These are phyloP conservation scores for Pseudonitzschia pungens DNA, from an alignment of 108 stramenopile species.

Conservation along the genomic window DNA sequence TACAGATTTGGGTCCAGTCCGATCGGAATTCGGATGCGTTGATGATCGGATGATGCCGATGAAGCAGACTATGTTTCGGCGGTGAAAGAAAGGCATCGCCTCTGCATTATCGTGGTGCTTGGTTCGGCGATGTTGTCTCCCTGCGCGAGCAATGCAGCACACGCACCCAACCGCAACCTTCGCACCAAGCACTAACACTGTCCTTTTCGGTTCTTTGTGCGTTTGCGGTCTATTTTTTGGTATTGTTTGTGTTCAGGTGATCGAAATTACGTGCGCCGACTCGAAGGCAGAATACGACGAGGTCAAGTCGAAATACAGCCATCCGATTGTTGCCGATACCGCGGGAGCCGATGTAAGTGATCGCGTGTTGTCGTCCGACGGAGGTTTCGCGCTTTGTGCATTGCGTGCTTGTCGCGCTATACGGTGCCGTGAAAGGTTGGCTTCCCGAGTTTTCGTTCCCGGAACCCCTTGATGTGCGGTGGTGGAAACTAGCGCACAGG, in stretches of 20 bases:
- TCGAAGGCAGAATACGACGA: constrained; percentile 31
- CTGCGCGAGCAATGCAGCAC: too few species aligned
- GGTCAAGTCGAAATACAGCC: constrained; percentile 24
- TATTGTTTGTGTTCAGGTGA: constrained; percentile 17
- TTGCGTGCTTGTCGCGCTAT: too few species aligned
- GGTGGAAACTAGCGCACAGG: too few species aligned
- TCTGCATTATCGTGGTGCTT: neutral
- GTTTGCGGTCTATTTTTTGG: neutral
- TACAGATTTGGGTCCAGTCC: neutral
- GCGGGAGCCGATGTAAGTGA: constrained; percentile 35
- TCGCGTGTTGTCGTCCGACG: neutral
- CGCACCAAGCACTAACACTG: too few species aligned
- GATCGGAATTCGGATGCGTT: neutral
- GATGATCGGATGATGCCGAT: too few species aligned
- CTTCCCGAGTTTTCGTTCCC: too few species aligned
- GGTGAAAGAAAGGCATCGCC: neutral
- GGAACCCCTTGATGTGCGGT: too few species aligned
- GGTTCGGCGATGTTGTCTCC: too few species aligned
- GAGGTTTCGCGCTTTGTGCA: neutral
- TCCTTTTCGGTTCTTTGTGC: neutral
- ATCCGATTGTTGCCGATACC: constrained; percentile 33
- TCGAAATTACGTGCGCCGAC: constrained; percentile 38
- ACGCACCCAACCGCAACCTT: too few species aligned
- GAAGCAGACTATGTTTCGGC: too few species aligned
- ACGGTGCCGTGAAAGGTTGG: too few species aligned